phyloP scores from a whole-genome alignment of 768 basidiomycete species.

The Suillus clintonianus region DNA sequence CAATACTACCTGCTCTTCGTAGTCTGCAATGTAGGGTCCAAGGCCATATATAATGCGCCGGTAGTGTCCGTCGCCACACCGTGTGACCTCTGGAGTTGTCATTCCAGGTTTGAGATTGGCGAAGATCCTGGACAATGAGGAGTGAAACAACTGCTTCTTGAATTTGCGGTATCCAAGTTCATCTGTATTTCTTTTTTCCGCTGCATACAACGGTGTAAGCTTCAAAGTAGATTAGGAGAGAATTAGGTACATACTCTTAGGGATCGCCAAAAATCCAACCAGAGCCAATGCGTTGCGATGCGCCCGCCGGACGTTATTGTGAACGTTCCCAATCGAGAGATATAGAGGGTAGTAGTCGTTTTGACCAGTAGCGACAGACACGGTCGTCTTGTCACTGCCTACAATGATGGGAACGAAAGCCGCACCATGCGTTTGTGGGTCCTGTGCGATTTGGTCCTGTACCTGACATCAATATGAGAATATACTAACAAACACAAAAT shows the following conservation, averaged over 20 bases:
- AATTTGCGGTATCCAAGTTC: slow-evolving; percentile 16
- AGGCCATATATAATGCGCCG: slow-evolving; percentile 32
- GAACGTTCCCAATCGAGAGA: slow-evolving; percentile 17
- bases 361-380: slow-evolving; percentile 25
- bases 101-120: slow-evolving; percentile 13
- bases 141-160: slow-evolving; percentile 21
- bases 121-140: slow-evolving; percentile 15
- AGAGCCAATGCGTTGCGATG: slow-evolving; percentile 18
- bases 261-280: slow-evolving; percentile 26
- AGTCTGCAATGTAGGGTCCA: slow-evolving; percentile 42
- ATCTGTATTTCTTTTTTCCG: slow-evolving; percentile 6
- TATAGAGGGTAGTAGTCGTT: slow-evolving; percentile 31
- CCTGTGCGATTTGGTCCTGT: not conserved
- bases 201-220: not conserved
- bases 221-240: not conserved
- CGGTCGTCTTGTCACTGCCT: slow-evolving; percentile 24
- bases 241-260: slow-evolving; percentile 23
- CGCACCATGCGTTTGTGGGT: not conserved
- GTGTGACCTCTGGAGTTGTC: slow-evolving; percentile 14
- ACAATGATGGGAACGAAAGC: not conserved
- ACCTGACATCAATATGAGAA: not conserved
- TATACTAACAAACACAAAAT: not conserved
- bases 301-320: slow-evolving; percentile 20
- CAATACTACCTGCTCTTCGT: slow-evolving; percentile 37
- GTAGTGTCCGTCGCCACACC: slow-evolving; percentile 30